Evolutionary conservation across 768 basidiomycete species (phyloP).

Genomic region (Calocybe indica): DNA sequence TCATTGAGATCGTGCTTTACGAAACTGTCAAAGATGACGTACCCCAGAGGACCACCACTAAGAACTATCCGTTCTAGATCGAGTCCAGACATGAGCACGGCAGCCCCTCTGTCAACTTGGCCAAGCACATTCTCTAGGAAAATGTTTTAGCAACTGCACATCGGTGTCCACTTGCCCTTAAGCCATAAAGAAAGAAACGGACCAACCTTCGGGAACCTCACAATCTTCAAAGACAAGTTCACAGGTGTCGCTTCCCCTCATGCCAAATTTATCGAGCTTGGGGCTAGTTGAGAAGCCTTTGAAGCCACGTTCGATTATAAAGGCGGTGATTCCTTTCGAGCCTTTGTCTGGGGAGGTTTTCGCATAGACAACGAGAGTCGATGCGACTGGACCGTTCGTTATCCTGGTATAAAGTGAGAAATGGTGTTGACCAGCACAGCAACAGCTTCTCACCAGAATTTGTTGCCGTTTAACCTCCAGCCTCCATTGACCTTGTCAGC

Average conservation of each 20-base stretch:
- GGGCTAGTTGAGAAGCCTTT: constrained; percentile 84
- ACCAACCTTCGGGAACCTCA: constrained; percentile 76
- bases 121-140: constrained; percentile 81
- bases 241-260: constrained; percentile 94
- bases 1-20: not conserved
- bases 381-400: constrained; percentile 89
- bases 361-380: constrained; percentile 89
- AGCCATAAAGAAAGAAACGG: not conserved
- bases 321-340: constrained; percentile 88
- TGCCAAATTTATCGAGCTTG: constrained; percentile 93
- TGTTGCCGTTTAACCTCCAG: constrained; percentile 81
- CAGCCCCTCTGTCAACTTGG: constrained; percentile 69
- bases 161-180: not conserved
- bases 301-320: constrained; percentile 81
- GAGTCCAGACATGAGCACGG: constrained; percentile 90
- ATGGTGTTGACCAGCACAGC: constrained; percentile 1
- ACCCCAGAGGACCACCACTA: constrained; percentile 91
- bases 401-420: constrained; percentile 50
- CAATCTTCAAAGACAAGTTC: constrained; percentile 91
- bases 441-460: constrained; percentile 70
- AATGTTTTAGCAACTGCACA: constrained; percentile 3
- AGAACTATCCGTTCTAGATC: constrained; percentile 90
- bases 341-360: constrained; percentile 74
- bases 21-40: not conserved
- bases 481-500: constrained; percentile 76